Conservation (phyloP, 2,329 filamentous ascomycete species). For the Verticillium longisporum region DNA sequence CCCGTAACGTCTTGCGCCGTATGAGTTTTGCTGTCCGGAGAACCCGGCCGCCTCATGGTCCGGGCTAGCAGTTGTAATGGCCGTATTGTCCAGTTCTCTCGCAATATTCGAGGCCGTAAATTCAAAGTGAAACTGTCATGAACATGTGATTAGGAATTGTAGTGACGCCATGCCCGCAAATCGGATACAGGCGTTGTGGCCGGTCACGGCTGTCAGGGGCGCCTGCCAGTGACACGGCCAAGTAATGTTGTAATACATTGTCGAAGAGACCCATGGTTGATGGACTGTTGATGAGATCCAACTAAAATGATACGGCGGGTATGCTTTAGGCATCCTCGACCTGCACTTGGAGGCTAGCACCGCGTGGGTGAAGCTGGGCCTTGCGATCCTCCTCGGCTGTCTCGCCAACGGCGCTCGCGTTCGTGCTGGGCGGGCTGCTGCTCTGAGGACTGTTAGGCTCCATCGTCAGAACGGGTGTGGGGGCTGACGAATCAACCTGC, state of each 20-base stretch:
- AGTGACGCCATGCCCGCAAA: background rate
- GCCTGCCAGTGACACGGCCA: background rate
- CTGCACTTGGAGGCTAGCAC: conserved; percentile 16
- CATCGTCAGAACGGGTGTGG: conserved; percentile 61
- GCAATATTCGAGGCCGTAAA: background rate
- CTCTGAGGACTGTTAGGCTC: conserved; percentile 65
- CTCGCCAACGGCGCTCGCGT: conserved; percentile 44
- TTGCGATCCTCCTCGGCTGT: background rate
- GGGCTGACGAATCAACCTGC: conserved; percentile 44
- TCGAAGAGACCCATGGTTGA: background rate
- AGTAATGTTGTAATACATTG: background rate
- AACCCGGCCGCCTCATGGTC: background rate
- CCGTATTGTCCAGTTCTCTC: background rate
- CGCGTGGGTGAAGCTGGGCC: conserved; percentile 1
- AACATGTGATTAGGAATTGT: background rate
- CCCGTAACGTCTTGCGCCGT: background rate
- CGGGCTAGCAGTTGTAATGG: background rate
- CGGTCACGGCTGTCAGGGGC: background rate
- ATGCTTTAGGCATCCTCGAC: conserved; percentile 22
- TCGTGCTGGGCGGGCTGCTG: conserved; percentile 58
- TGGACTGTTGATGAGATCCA: background rate
- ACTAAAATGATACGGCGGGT: background rate
- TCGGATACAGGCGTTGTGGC: background rate
- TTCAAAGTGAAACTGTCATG: background rate
- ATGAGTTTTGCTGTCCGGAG: background rate